These are phyloP conservation scores for Antarctomyces pellizariae DNA, from an alignment of 495 filamentous ascomycete genomes.

Conservation along the genomic window DNA sequence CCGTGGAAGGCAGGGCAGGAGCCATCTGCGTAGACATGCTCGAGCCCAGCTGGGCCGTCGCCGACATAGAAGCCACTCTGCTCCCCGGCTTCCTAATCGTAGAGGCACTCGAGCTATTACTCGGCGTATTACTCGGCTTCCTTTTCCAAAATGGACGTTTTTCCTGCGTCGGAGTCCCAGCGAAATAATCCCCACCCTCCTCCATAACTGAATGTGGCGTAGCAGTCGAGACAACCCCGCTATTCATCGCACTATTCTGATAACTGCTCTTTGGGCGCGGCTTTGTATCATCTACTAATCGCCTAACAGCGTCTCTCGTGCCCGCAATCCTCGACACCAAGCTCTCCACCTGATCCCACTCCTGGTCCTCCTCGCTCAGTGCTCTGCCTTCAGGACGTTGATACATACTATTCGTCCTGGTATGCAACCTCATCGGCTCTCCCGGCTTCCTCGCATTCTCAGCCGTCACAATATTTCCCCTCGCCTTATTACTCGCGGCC, in stretches of 20 bases:
- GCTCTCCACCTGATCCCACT: constrained; percentile 67
- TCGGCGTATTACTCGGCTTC: constrained; percentile 35
- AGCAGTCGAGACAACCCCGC: no score
- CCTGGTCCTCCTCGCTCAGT: constrained; percentile 43
- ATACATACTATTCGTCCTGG: constrained; percentile 5
- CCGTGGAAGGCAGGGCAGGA: constrained; percentile 1
- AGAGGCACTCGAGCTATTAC: no score
- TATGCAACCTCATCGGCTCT: constrained; percentile 4
- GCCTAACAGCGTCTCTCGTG: constrained; percentile 65
- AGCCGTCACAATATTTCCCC: constrained; percentile 12
- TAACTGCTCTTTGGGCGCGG: no score
- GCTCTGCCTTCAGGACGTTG: constrained; percentile 5
- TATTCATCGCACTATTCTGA: not conserved
- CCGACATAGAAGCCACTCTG: no score
- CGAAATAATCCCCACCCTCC: constrained; percentile 22
- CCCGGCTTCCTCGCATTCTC: constrained; percentile 2
- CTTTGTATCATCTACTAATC: constrained; percentile 63
- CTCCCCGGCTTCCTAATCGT: no score
- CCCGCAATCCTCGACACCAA: constrained; percentile 67
- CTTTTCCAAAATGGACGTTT: constrained; percentile 73
- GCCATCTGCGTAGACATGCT: constrained; percentile 4
- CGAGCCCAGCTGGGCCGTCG: constrained; percentile 14
- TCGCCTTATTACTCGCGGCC: constrained; percentile 36
- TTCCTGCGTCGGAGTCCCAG: constrained; percentile 16
- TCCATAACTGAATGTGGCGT: constrained; percentile 14